A percentile compares a stretch with the other conserved stretches of the same genome.
These are phyloP conservation scores for Umbilicus rupestris DNA, from an alignment of 164 flowering plant genomes.

Conservation along the genomic window DNA sequence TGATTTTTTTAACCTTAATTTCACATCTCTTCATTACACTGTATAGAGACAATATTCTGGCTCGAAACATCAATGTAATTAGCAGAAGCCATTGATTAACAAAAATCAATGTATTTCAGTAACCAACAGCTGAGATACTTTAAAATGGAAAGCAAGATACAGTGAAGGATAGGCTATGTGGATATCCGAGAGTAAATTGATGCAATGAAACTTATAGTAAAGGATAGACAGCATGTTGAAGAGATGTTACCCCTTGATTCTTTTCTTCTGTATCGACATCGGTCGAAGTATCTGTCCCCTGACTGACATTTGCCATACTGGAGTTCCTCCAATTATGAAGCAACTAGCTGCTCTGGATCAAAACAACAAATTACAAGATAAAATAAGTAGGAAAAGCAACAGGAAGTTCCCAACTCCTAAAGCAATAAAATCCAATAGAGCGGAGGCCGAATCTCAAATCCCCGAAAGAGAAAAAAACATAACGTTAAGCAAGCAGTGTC, in stretches of 20 bases:
- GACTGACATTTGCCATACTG: slow-evolving; percentile 43
- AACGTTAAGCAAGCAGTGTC: not conserved
- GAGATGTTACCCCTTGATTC: slow-evolving; percentile 29
- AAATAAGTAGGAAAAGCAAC: not conserved
- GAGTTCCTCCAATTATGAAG: slow-evolving; percentile 39
- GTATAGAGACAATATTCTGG: too few species aligned
- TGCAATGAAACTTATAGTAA: not conserved
- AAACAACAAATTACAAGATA: not conserved
- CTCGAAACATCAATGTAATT: too few species aligned
- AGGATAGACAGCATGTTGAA: not conserved
- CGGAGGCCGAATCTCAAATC: not conserved
- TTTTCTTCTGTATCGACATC: slow-evolving; percentile 42
- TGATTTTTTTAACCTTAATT: not conserved
- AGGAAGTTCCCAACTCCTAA: not conserved
- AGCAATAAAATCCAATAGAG: not conserved
- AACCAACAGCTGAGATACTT: not conserved
- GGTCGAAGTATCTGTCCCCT: slow-evolving; percentile 44
- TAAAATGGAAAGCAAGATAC: too few species aligned
- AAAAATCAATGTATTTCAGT: not conserved
- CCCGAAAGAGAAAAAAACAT: not conserved
- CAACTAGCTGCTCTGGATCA: not conserved
- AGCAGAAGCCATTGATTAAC: not conserved
- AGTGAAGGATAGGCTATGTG: not conserved
- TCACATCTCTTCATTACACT: not conserved
- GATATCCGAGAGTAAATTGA: not conserved